These are phyloP conservation scores for Populus hybrid DNA, from an alignment of 441 rosid species.

Conservation along the genomic window DNA sequence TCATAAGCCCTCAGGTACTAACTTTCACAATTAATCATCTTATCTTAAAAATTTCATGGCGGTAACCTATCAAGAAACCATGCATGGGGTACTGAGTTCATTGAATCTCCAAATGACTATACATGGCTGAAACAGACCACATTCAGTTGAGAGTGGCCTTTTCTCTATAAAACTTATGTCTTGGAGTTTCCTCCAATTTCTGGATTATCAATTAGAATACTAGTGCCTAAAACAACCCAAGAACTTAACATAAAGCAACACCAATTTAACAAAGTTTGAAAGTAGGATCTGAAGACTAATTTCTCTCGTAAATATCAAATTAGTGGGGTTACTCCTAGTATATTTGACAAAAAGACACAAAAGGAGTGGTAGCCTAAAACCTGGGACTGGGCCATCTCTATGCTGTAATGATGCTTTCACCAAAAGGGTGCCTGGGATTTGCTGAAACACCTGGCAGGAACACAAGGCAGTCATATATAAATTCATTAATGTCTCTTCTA, in stretches of 20 bases:
- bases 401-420: conserved; percentile 73
- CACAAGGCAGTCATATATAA: conserved; percentile 9
- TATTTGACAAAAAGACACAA: background rate
- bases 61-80: background rate
- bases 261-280: background rate
- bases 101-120: background rate
- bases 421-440: conserved; percentile 76
- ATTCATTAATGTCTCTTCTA: background rate
- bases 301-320: background rate
- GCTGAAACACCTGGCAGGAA: conserved; percentile 69
- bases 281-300: background rate
- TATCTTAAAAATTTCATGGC: background rate
- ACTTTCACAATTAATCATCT: background rate
- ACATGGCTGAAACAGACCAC: background rate
- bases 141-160: conserved; percentile 16
- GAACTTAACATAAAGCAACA: conserved; percentile 2
- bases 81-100: background rate
- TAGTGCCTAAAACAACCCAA: conserved; percentile 40
- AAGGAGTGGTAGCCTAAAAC: conserved; percentile 23
- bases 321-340: background rate
- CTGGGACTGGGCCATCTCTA: conserved; percentile 45
- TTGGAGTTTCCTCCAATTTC: conserved; percentile 51
- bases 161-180: conserved; percentile 44
- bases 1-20: no score
- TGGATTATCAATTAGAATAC: conserved; percentile 48